Evolutionary conservation across 495 filamentous ascomycete genomes (phyloP).

Genomic region (Penicillium longicatenatum): DNA sequence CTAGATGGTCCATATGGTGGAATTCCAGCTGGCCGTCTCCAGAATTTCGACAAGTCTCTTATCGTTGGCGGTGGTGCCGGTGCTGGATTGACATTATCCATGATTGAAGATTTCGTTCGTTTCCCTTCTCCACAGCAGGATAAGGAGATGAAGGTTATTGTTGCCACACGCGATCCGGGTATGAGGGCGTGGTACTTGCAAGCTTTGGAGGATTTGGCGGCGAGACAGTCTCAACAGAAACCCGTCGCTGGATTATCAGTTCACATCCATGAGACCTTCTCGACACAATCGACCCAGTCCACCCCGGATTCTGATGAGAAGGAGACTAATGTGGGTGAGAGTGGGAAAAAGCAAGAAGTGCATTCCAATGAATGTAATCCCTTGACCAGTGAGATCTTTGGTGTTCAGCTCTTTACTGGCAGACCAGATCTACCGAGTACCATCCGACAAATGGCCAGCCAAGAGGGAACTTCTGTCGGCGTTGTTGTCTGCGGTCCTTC

Average conservation of each 20-base stretch:
- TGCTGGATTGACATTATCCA: slow-evolving; percentile 43
- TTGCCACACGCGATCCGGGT: slow-evolving; percentile 28
- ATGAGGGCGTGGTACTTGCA: slow-evolving; percentile 29
- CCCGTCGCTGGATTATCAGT: slow-evolving; percentile 14
- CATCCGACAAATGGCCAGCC: slow-evolving; percentile 5
- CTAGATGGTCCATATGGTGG: slow-evolving; percentile 51
- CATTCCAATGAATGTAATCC: slow-evolving; percentile 14
- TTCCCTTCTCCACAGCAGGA: neutral
- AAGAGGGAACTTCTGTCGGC: slow-evolving; percentile 15
- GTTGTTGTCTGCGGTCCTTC: slow-evolving; percentile 25
- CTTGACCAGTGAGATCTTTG: slow-evolving; percentile 14
- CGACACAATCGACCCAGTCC: neutral
- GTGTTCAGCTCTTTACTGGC: slow-evolving; percentile 17
- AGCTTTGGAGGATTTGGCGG: slow-evolving; percentile 25
- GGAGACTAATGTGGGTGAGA: slow-evolving; percentile 1
- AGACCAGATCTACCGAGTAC: slow-evolving; percentile 15
- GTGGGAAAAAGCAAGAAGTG: neutral
- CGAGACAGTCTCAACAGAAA: slow-evolving; percentile 11
- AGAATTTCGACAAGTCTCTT: slow-evolving; percentile 33
- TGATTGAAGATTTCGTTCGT: slow-evolving; percentile 38
- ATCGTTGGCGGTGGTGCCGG: slow-evolving; percentile 52
- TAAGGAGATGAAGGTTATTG: slow-evolving; percentile 25
- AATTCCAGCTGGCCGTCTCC: slow-evolving; percentile 20
- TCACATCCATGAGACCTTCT: slow-evolving; percentile 23
- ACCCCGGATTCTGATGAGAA: neutral